phyloP scores from a whole-genome alignment of 192 early-diverging fungal species.

The Jimgerdemannia lactiflua region DNA sequence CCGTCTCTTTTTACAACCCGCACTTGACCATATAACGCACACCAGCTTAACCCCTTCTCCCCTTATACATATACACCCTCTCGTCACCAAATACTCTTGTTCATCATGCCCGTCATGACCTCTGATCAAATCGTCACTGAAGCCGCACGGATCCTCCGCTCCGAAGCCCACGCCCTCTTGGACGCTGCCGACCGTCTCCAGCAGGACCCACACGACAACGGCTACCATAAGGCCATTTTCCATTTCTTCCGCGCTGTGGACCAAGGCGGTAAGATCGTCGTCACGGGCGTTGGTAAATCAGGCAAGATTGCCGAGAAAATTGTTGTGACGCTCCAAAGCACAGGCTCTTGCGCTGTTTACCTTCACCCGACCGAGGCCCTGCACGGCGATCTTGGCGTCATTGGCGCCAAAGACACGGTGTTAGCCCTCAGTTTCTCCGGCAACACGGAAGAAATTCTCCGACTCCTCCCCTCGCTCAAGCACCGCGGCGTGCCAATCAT shows the following conservation, averaged over 20 bases:
- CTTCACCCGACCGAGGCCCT: conserved; percentile 43
- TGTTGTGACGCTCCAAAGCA: conserved; percentile 37
- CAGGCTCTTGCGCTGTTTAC: conserved; percentile 35
- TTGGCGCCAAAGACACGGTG: conserved; percentile 30
- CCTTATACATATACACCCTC: background rate
- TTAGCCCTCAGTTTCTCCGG: conserved; percentile 43
- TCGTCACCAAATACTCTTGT: background rate
- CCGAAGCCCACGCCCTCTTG: conserved; percentile 29
- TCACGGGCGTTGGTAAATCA: conserved; percentile 45
- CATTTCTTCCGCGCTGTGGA: conserved; percentile 27
- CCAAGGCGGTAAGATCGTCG: conserved; percentile 38
- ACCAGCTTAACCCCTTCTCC: too few relatives aligned
- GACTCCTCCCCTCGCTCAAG: conserved; percentile 32
- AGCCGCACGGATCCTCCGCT: conserved; percentile 30
- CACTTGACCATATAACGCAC: too few relatives aligned
- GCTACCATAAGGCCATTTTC: conserved; percentile 32
- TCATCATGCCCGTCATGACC: background rate
- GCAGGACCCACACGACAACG: conserved; percentile 15
- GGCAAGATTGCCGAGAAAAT: conserved; percentile 49
- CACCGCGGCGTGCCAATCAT: conserved; percentile 35
- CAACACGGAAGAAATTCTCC: conserved; percentile 40
- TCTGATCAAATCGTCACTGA: conserved; percentile 21
- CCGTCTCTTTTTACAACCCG: too few relatives aligned
- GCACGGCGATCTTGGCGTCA: conserved; percentile 40
- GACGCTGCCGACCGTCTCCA: conserved; percentile 31